phyloP scores from a whole-genome alignment of 805 yeast species.

The Metschnikowia shivogae region DNA sequence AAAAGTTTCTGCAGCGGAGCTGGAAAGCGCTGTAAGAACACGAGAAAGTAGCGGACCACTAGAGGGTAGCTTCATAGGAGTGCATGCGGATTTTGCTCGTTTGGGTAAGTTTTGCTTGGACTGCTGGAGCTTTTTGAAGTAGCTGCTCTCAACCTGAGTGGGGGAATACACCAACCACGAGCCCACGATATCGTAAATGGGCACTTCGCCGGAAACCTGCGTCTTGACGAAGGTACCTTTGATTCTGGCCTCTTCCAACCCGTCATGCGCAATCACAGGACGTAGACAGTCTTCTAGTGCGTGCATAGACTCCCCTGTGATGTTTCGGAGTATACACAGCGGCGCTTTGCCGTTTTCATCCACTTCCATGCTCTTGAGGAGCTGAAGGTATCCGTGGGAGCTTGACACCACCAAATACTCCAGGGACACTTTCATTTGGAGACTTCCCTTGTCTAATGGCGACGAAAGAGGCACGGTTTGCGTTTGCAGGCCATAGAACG shows the following conservation, averaged over 20 bases:
- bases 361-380: constrained; percentile 2
- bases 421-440: constrained; percentile 13
- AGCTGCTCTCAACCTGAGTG: constrained; percentile 27
- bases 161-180: constrained; percentile 49
- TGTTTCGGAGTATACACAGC: background rate
- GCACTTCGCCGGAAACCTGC: constrained; percentile 29
- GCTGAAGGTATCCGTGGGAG: constrained; percentile 8
- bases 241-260: constrained; percentile 3
- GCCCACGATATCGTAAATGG: constrained; percentile 48
- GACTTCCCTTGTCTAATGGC: background rate
- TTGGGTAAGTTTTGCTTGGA: background rate
- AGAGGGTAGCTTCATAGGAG: constrained; percentile 42
- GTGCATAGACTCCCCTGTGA: background rate
- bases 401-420: constrained; percentile 8
- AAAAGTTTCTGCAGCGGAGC: constrained; percentile 50
- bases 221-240: constrained; percentile 25
- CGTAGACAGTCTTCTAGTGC: constrained; percentile 6
- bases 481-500: background rate
- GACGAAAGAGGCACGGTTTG: background rate
- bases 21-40: constrained; percentile 46
- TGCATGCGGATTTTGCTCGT: constrained; percentile 23
- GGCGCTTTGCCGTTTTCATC: background rate
- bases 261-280: constrained; percentile 7
- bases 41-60: constrained; percentile 46
- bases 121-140: constrained; percentile 21